A percentile compares a stretch with the other conserved stretches of the same genome.
phyloP scores from a whole-genome alignment of 2,329 filamentous ascomycete genomes.

The Westerdykella ornata region DNA sequence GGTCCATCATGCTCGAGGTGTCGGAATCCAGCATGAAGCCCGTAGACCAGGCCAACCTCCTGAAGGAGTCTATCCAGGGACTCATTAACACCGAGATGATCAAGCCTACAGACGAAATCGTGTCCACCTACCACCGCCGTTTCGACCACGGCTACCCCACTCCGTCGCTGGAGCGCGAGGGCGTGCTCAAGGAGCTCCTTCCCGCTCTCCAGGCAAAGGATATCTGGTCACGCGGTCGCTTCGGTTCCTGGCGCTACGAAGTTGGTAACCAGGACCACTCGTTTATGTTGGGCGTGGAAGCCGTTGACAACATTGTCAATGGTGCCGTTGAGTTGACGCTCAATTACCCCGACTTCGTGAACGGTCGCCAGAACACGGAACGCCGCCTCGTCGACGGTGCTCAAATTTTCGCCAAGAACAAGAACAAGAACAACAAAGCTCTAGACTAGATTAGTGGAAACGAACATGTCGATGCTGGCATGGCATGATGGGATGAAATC shows the following conservation, averaged over 20 bases:
- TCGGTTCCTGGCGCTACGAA: conserved; percentile 98
- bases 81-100: conserved; percentile 98
- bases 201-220: conserved; percentile 85
- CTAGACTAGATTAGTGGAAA: conserved; percentile 4
- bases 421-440: conserved; percentile 25
- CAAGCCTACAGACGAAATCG: conserved; percentile 81
- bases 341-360: conserved; percentile 97
- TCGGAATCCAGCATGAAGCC: conserved; percentile 95
- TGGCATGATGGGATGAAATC: conserved; percentile 1
- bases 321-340: conserved; percentile 86
- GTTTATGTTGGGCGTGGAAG: conserved; percentile 95
- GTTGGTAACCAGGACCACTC: conserved; percentile 96
- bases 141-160: conserved; percentile 99
- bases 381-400: conserved; percentile 56
- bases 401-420: conserved; percentile 49
- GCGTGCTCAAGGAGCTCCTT: conserved; percentile 83
- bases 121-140: conserved; percentile 94
- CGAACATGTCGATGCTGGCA: neutral
- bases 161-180: conserved; percentile 88
- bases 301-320: conserved; percentile 81
- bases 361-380: conserved; percentile 63
- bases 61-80: conserved; percentile 89
- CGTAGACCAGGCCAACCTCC: conserved; percentile 74
- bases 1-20: conserved; percentile 99
- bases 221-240: conserved; percentile 93